Evolutionary conservation across 2,329 filamentous ascomycete species (phyloP), one percentile per base, ranked within the genome.

Genomic region (Sporothrix curviconia): DNA sequence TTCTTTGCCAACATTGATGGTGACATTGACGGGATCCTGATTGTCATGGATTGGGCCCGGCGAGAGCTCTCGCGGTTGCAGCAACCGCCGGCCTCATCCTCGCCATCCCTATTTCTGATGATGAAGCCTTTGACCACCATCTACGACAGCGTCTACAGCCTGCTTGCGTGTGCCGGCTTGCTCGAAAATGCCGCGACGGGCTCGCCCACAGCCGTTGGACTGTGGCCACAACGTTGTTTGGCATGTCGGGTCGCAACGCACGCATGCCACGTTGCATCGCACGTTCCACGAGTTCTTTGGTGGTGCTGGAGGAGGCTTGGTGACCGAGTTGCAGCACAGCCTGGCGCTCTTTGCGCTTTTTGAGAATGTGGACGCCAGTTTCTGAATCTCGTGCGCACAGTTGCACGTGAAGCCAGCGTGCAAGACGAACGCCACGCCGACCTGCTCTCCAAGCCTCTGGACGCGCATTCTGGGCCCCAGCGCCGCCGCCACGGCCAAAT

Each of bases 31-130:
- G 87, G 87, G 60, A 95, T 96, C 64, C 79, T 97, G 36, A 87
- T 94, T 60, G 90, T 95, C 53, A 96, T 97, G 91, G 90, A 96
- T 68, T 96, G 92, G 92, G 89, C 90, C 14, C 87, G 87, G 67
- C 85, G 91, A 63, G 91, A 96, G 70, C 82, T 97, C 14, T 78
- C 84, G 60, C 84, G 85, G 46, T 75, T 94, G 57, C 81, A 84
- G 60, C 77, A 78, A 22, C 74, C 80, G 19, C 82, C 84, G 7
- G 79, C 81, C 4, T 47, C 60, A 14, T 37, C 52, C 1, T 53
- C 53, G 12, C 11, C 43, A 1, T 30, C 54, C 6, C 24, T 36
- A 1, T 30, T n/a, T n/a, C n/a, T 50, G 8, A 24, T 56, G 14
- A 19, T 43, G 50, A 43, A 40, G 24, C 50, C 37, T 19, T 15